Conservation (phyloP, 768 basidiomycete genomes). For the Boletus coccyginus region DNA sequence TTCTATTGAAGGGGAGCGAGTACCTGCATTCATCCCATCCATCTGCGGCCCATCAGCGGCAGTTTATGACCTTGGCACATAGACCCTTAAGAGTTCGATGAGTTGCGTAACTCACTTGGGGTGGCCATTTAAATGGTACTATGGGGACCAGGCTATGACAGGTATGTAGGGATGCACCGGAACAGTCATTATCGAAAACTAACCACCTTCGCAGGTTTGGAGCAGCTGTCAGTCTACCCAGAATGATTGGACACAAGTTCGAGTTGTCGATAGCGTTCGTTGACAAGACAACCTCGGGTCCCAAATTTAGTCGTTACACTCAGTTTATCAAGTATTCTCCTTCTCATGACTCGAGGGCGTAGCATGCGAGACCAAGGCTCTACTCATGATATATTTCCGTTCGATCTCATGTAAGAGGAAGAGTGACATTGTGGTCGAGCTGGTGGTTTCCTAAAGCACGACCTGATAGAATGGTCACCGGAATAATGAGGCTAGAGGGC, state of each 20-base stretch:
- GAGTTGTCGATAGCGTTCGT: background rate
- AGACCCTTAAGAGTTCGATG: background rate
- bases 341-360: background rate
- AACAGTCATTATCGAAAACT: background rate
- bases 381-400: background rate
- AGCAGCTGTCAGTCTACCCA: background rate
- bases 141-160: slow-evolving; percentile 17
- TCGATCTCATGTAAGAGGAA: background rate
- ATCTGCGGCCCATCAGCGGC: too few relatives aligned
- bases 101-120: too few relatives aligned
- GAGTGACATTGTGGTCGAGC: background rate
- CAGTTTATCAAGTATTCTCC: background rate
- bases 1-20: too few relatives aligned
- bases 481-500: too few relatives aligned
- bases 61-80: too few relatives aligned
- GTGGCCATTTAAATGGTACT: too few relatives aligned
- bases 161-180: slow-evolving; percentile 3
- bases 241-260: too few relatives aligned
- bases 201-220: slow-evolving; percentile 21
- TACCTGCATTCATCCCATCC: too few relatives aligned
- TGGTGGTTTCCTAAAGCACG: background rate
- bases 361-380: background rate
- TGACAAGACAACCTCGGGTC: background rate
- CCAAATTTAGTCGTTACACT: background rate
- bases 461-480: background rate